Conservation (phyloP, 2,329 filamentous ascomycete genomes). For the Aspergillus novoparasiticus region DNA sequence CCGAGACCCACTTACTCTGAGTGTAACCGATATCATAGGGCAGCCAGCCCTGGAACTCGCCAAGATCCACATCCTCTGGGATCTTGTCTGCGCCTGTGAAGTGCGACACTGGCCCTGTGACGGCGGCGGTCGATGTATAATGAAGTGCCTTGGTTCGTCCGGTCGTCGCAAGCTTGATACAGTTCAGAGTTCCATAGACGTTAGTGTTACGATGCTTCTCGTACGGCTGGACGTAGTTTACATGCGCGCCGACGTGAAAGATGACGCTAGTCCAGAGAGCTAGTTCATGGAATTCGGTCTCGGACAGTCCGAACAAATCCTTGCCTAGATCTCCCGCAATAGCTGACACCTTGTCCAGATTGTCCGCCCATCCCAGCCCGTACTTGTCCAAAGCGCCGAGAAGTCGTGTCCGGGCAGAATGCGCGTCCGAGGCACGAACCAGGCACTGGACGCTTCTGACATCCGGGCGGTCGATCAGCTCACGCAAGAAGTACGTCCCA, state of each 20-base stretch:
- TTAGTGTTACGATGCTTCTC: conserved; percentile 1
- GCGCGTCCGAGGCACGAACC: background rate
- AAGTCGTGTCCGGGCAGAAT: background rate
- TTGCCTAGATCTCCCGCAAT: background rate
- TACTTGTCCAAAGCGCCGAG: background rate
- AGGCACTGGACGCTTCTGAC: background rate
- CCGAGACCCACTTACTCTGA: background rate
- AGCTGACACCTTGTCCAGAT: background rate
- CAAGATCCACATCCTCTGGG: background rate
- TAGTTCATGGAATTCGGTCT: background rate
- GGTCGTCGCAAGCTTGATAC: background rate
- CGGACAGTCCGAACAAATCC: background rate
- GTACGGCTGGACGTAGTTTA: conserved; percentile 6
- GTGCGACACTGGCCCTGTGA: background rate
- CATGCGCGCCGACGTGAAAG: background rate
- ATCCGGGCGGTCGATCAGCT: background rate
- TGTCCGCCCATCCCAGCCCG: background rate
- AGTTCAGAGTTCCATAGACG: background rate
- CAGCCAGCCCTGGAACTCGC: background rate
- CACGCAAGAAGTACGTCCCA: background rate
- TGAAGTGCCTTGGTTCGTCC: background rate
- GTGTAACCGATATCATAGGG: background rate
- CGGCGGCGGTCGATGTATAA: background rate
- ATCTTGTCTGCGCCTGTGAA: background rate
- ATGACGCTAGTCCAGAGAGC: background rate